These are phyloP conservation scores for Lactifluus rugatus DNA, from an alignment of 768 basidiomycete species.

Conservation along the genomic window DNA sequence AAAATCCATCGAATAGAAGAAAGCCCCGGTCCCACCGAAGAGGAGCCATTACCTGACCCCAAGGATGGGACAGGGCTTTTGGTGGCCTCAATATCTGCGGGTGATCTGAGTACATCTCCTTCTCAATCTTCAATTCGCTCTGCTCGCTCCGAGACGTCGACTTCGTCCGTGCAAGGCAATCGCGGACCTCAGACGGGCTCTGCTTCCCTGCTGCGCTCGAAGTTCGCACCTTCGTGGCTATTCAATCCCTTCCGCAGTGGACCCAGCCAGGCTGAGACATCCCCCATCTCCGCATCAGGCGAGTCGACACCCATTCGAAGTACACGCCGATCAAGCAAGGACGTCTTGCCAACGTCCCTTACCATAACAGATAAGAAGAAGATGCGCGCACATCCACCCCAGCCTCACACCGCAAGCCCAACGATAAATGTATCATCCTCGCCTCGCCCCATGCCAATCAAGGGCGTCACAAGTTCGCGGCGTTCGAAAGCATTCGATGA, in stretches of 20 bases:
- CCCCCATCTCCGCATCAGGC: slow-evolving; percentile 43
- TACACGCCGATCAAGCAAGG: slow-evolving; percentile 23
- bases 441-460: slow-evolving; percentile 35
- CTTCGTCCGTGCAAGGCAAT: slow-evolving; percentile 21
- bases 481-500: slow-evolving; percentile 54
- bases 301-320: slow-evolving; percentile 25
- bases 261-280: slow-evolving; percentile 54
- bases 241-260: slow-evolving; percentile 65
- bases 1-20: slow-evolving; percentile 63
- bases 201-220: slow-evolving; percentile 37
- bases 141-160: slow-evolving; percentile 39
- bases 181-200: slow-evolving; percentile 3
- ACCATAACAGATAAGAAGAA: background rate
- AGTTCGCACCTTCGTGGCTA: slow-evolving; percentile 67
- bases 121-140: slow-evolving; percentile 62
- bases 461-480: slow-evolving; percentile 18
- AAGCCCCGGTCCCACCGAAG: slow-evolving; percentile 43
- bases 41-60: slow-evolving; percentile 39
- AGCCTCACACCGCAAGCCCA: background rate
- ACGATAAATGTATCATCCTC: slow-evolving; percentile 24
- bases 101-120: slow-evolving; percentile 45
- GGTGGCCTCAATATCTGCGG: slow-evolving; percentile 12
- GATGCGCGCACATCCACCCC: background rate
- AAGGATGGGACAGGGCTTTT: slow-evolving; percentile 19
- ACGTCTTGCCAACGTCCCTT: background rate